Evolutionary conservation across 176 grass and related monocot species (phyloP), one percentile per base, ranked within the genome.

Genomic region (Musa itinerans): DNA sequence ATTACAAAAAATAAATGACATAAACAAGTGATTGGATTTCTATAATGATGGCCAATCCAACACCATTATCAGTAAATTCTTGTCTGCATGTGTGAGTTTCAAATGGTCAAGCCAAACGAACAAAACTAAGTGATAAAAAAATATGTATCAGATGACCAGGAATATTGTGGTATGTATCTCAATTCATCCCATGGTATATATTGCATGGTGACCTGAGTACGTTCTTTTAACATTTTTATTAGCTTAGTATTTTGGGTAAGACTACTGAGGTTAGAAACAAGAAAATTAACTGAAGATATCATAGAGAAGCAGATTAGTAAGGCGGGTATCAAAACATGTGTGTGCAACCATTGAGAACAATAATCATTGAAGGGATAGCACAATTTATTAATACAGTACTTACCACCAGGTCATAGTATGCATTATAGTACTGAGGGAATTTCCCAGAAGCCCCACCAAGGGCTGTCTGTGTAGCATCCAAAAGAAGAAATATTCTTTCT

Each of bases 351-450:
- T 43, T 43, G 34, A 6, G 34, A 43, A 5, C 34, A 43, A 43
- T 43, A 43, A 43, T 43, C 34, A 43, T 43, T 43, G 34, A 43
- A 43, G 34, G 34, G 34, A 6, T 6, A 43, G 34, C 4, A 5
- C 34, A 43, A 43, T 43, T 43, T 43, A 43, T 43, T 43, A 43
- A 43, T 43, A 43, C 53, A 15, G 23, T 68, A 85, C 81, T 74
- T 91, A 97, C 94, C 88, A 97, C 94, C 79, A 99, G 74, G 34
- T 99, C 95, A 87, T 89, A 94, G 81, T 94, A 94, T 77, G 95
- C 95, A 50, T 74, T 83, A 75, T 92, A 99, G 71, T 99, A 99
- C 75, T 94, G 86, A 56, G 95, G 91, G 68, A 89, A 99, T 74
- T 84, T 99, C n/a, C 88, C 91, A 85, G 90, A 92, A 71, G 84